A percentile compares a stretch with the other conserved stretches of the same genome.
These are phyloP conservation scores for Mycena venus DNA, from an alignment of 768 basidiomycete genomes.

Conservation along the genomic window DNA sequence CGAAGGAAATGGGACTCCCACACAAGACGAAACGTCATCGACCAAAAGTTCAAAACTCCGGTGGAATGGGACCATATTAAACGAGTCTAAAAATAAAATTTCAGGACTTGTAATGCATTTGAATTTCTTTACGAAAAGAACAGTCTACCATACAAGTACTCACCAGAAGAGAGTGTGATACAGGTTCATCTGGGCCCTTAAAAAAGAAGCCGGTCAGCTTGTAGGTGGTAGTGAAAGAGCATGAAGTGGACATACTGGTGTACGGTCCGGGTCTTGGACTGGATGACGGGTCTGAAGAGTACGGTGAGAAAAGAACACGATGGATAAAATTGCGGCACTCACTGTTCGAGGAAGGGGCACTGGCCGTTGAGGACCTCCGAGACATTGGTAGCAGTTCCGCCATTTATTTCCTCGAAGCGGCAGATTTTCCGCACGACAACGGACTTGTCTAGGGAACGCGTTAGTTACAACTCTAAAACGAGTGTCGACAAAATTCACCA, in stretches of 20 bases:
- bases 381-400: constrained; percentile 23
- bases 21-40: too few species aligned
- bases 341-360: constrained; percentile 20
- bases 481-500: constrained; percentile 3
- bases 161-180: constrained; percentile 20
- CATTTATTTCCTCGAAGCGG: constrained; percentile 19
- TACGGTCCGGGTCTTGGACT: not conserved
- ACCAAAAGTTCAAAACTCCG: too few species aligned
- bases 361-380: constrained; percentile 31
- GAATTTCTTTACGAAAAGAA: too few species aligned
- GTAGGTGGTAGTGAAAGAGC: not conserved
- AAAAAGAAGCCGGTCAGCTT: not conserved
- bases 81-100: too few species aligned
- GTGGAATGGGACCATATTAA: too few species aligned
- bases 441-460: not conserved
- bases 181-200: constrained; percentile 21
- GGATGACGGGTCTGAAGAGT: constrained; percentile 12
- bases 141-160: too few species aligned
- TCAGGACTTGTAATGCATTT: too few species aligned
- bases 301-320: not conserved
- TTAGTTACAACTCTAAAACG: not conserved
- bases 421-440: constrained; percentile 26
- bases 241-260: not conserved
- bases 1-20: too few species aligned
- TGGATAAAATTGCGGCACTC: not conserved